Base-by-base conservation (phyloP, 2,329 filamentous ascomycete genomes). In the Anisogramma anomala region DNA sequence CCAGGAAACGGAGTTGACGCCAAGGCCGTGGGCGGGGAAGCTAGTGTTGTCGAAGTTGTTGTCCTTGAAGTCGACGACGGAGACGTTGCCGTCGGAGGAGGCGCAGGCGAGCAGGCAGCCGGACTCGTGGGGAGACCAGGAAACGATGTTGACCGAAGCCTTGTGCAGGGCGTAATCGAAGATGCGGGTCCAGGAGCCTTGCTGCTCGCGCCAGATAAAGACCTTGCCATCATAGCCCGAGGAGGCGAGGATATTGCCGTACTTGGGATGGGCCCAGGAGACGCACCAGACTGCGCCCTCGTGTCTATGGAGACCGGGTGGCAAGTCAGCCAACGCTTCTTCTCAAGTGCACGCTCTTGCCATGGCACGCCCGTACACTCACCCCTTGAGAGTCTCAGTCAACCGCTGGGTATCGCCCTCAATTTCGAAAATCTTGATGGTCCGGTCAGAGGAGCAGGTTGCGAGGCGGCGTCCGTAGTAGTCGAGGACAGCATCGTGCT, bases 401-500 rank as follows among this genome's bases (percentile, higher is more conserved):
- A 96, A 68, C 49, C 84, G 77, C 65, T 98, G 89, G 52, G 82
- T 76, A 54, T 96, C 88, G 56, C 87, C 86, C 57, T 96, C 89
- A 42, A 98, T 82, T 65, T 98, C 91, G 59, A 95, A 98, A 59
- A 98, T 96, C 70, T 96, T 96, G 70, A 98, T 94, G 35, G 89
- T 96, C 61, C 91, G 88, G 67, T 98, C 91, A 51, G 89, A 95
- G 26, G 88, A 95, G 66, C 91, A 96, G 51, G 91, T 98, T 49
- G 91, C 91, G 54, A 98, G 78, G 58, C 89, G 83, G 52, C 91
- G 81, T 58, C 91, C 91, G 64, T 96, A 98, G 71, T 96, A 98
- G 64, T 98, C 91, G 58, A 98, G 81, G 51, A 94, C 89, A 50
- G 91, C 91, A 75, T 98, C 91, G 64, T 98, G 91, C 89, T 86